Evolutionary conservation across 2,329 filamentous ascomycete species (phyloP).

Genomic region (Hortaea werneckii): DNA sequence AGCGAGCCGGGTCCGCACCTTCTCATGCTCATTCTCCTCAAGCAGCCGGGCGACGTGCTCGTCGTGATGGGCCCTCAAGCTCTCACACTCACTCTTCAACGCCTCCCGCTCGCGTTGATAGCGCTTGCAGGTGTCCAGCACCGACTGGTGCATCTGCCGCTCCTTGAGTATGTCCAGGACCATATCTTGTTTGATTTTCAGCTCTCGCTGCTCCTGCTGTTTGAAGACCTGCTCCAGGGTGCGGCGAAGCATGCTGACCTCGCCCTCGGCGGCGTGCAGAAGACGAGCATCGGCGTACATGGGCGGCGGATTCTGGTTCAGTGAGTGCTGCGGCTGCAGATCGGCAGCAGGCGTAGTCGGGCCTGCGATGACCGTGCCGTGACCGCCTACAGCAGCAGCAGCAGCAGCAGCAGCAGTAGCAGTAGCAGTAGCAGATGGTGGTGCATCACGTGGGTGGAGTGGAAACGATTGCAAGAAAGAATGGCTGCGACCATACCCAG

Average conservation of each 20-base stretch:
- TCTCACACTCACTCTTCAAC: neutral
- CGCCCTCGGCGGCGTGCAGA: neutral
- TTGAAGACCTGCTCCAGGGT: neutral
- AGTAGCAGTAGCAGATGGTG: neutral
- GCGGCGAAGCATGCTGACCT: no score
- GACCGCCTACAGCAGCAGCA: neutral
- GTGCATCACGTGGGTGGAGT: neutral
- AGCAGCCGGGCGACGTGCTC: neutral
- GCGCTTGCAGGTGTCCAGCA: neutral
- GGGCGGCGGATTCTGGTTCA: neutral
- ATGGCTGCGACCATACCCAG: neutral
- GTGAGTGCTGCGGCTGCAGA: neutral
- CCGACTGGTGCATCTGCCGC: neutral
- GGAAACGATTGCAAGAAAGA: neutral
- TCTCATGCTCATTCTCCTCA: conserved; percentile 3
- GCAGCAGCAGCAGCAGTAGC: neutral
- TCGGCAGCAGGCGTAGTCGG: neutral
- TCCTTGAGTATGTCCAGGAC: conserved; percentile 2
- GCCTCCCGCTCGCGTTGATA: neutral
- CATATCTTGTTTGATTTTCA: conserved; percentile 7
- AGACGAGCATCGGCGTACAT: neutral
- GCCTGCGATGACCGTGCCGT: neutral
- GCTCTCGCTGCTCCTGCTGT: neutral
- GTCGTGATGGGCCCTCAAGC: conserved; percentile 1
- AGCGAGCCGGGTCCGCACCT: neutral